Conservation (phyloP, 1,139 yeast genomes). For the Yamadazyma buinensis region DNA sequence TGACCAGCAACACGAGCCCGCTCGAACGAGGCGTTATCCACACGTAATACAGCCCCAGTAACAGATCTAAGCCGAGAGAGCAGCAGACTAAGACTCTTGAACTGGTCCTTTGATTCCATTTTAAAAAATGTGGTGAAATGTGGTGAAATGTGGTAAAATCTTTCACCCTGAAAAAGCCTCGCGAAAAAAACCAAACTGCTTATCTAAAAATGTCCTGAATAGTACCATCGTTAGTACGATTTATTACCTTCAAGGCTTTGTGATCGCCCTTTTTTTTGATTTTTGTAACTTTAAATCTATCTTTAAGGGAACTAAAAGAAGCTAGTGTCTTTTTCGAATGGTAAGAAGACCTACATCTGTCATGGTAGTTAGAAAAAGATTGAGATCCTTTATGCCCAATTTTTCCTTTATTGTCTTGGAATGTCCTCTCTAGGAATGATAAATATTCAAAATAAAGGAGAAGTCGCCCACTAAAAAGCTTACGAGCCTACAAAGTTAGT, state of each 20-base stretch:
- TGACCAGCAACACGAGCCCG: neutral
- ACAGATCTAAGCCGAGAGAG: neutral
- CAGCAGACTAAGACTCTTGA: no score
- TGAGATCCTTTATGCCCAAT: neutral
- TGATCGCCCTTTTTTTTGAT: no score
- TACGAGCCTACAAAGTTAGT: slow-evolving; percentile 5
- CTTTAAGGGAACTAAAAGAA: no score
- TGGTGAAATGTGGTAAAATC: no score
- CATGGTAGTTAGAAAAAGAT: neutral
- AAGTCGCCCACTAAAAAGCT: neutral
- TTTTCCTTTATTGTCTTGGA: neutral
- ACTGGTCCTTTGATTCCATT: no score
- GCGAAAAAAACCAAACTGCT: no score
- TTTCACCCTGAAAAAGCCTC: neutral
- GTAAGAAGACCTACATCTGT: neutral
- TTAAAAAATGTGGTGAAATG: no score
- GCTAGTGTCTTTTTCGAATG: neutral
- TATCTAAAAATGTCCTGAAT: no score
- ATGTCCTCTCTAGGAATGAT: neutral
- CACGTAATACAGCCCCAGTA: neutral
- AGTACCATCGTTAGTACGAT: no score
- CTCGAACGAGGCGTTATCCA: neutral
- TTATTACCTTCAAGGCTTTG: no score
- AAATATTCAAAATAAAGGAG: slow-evolving; percentile 1
- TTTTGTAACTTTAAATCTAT: no score